A percentile compares a stretch with the other conserved stretches of the same genome.
Evolutionary conservation across 768 basidiomycete species (phyloP).

Genomic region (Psilocybe cyanescens): DNA sequence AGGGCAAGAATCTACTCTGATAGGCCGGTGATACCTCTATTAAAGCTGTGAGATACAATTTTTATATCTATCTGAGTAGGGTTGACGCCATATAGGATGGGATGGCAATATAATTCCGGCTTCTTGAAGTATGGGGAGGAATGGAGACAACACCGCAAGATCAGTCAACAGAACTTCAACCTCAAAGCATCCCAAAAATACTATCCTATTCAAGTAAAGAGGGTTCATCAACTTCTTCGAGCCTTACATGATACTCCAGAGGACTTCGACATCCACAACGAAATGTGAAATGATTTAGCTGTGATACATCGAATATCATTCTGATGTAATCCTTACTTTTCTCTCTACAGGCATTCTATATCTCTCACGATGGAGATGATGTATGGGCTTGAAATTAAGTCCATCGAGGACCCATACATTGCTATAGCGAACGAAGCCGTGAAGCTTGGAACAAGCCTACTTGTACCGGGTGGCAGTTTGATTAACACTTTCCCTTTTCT

Average conservation of each 20-base stretch:
- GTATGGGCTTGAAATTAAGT: constrained; percentile 21
- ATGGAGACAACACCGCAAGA: constrained; percentile 40
- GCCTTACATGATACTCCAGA: neutral
- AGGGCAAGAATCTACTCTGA: too few relatives aligned
- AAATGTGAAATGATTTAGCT: too few relatives aligned
- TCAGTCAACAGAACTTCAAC: constrained; percentile 38
- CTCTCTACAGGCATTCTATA: constrained; percentile 8
- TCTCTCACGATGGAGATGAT: constrained; percentile 19
- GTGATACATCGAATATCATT: too few relatives aligned
- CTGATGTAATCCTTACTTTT: too few relatives aligned
- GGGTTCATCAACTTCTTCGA: constrained; percentile 31
- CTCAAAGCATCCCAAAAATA: constrained; percentile 19
- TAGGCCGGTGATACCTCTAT: too few relatives aligned
- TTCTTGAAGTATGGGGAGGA: constrained; percentile 34
- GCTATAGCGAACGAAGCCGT: constrained; percentile 33
- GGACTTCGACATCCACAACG: neutral
- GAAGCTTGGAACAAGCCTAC: constrained; percentile 22
- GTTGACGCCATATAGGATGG: constrained; percentile 20
- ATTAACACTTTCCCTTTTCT: constrained; percentile 21
- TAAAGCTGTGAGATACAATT: too few relatives aligned
- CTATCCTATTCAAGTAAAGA: constrained; percentile 29
- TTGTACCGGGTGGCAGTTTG: constrained; percentile 6
- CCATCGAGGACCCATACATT: constrained; percentile 17
- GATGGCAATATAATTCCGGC: constrained; percentile 37
- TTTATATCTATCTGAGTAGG: too few relatives aligned